Conservation (phyloP, 2,329 filamentous ascomycete genomes). For the Diaporthe batatas region DNA sequence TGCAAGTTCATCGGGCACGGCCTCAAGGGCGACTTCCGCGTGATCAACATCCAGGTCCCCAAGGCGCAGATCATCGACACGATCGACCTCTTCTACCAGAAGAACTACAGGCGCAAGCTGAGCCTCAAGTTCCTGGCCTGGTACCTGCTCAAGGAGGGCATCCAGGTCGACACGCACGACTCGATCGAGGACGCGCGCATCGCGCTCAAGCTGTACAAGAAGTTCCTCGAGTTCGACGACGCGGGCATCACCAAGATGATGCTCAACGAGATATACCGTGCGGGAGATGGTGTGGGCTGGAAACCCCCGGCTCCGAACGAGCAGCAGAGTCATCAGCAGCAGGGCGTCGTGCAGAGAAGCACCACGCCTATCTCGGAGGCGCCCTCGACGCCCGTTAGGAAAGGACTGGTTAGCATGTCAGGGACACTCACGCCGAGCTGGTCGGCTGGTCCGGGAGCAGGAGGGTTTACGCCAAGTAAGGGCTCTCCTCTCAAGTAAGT, state of each 20-base stretch:
- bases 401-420: conserved; percentile 24
- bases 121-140: conserved; percentile 93
- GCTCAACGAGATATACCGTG: conserved; percentile 85
- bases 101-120: conserved; percentile 84
- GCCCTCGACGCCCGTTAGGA: conserved; percentile 40
- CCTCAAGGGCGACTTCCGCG: conserved; percentile 94
- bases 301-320: conserved; percentile 34
- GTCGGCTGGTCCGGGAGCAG: conserved; percentile 27
- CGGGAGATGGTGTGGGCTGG: conserved; percentile 47
- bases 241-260: conserved; percentile 87
- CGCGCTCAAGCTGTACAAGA: conserved; percentile 87
- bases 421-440: conserved; percentile 32
- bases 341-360: conserved; percentile 6
- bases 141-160: conserved; percentile 91
- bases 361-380: conserved; percentile 33
- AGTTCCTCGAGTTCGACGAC: conserved; percentile 90
- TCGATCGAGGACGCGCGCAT: conserved; percentile 95
- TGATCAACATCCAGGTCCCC: conserved; percentile 97
- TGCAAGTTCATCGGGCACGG: conserved; percentile 96
- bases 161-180: conserved; percentile 93
- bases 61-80: conserved; percentile 94
- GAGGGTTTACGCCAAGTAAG: conserved; percentile 36
- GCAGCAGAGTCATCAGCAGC: conserved; percentile 6
- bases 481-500: conserved; percentile 25
- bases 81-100: conserved; percentile 89